Conservation (phyloP, 208 protist genomes). For the Wallacemonas sp. region DNA sequence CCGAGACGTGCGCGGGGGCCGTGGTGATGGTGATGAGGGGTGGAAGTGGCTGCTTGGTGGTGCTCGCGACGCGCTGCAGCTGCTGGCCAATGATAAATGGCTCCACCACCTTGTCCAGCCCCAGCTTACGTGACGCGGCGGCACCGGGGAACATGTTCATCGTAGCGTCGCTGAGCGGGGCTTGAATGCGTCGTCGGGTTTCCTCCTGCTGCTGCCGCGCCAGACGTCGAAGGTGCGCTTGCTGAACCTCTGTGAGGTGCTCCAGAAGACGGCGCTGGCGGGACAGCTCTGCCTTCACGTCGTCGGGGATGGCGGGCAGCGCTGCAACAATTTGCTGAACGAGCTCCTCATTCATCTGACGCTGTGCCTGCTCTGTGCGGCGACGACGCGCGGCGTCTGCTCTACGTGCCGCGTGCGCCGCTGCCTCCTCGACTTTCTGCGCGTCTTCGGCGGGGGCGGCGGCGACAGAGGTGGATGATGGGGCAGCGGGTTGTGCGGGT, state of each 20-base stretch:
- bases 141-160: neutral
- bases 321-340: conserved; percentile 17
- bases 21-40: conserved; percentile 44
- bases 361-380: neutral
- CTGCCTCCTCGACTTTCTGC: neutral
- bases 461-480: neutral
- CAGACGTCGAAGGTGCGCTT: conserved; percentile 28
- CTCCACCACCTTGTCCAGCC: conserved; percentile 15
- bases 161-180: conserved; percentile 19
- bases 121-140: neutral
- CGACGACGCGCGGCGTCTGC: too few species aligned
- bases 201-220: conserved; percentile 24
- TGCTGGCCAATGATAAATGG: conserved; percentile 8
- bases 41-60: conserved; percentile 24
- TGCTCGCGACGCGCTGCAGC: conserved; percentile 16
- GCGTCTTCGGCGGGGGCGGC: neutral
- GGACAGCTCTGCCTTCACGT: conserved; percentile 42
- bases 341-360: conserved; percentile 9
- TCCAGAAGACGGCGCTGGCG: conserved; percentile 58
- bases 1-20: conserved; percentile 2
- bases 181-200: conserved; percentile 25
- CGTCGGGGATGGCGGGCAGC: conserved; percentile 28
- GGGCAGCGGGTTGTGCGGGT: neutral
- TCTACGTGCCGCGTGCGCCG: too few species aligned
- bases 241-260: conserved; percentile 38